Evolutionary conservation across 805 yeast genomes (phyloP), one percentile per base, ranked within the genome.

Genomic region (Saccharomycopsis lassenensis): DNA sequence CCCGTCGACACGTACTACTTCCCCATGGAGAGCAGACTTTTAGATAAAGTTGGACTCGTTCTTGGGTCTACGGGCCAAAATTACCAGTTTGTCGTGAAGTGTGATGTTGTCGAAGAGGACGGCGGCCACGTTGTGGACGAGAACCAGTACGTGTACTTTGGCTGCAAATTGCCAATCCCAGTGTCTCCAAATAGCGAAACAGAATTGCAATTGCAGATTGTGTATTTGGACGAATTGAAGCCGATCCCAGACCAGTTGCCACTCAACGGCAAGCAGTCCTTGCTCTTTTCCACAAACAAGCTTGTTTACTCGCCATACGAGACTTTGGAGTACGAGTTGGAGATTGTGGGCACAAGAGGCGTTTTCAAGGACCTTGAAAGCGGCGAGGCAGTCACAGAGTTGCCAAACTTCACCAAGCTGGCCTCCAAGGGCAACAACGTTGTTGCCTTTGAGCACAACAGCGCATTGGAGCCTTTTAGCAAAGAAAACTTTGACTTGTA

Each of bases 181-280:
- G 59, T 87, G 37, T 68, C 78, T 7, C 82, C 93, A 19, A 71
- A 74, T 24, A 66, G 74, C 17, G 57, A 58, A 22, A 54, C 65
- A 31, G 61, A 65, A 24, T 50, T 89, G 30, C 56, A 59, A 25
- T 57, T 77, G 12, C 63, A 71, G 22, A 57, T 65, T 42, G 69
- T 72, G 2, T 59, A 69, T 39, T 63, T 71, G 22, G 61, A 65
- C 39, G 53, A 59, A 24, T 49, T 77, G 32, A 42, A 47, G 35
- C 84, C 96, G 28, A 54, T 69, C 35, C 96, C 97, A 1, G 67
- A 64, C 35, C 58, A 63, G 42, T 71, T 80, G 28, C 63, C 58
- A 12, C 65, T 87, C 61, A 61, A 58, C 7, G 82, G 71, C 17
- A 58, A 58, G 23, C 96, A 87, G 62, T 57, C 63, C 21, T 52